phyloP scores from a whole-genome alignment of 768 basidiomycete species.

The Calocera cornea region DNA sequence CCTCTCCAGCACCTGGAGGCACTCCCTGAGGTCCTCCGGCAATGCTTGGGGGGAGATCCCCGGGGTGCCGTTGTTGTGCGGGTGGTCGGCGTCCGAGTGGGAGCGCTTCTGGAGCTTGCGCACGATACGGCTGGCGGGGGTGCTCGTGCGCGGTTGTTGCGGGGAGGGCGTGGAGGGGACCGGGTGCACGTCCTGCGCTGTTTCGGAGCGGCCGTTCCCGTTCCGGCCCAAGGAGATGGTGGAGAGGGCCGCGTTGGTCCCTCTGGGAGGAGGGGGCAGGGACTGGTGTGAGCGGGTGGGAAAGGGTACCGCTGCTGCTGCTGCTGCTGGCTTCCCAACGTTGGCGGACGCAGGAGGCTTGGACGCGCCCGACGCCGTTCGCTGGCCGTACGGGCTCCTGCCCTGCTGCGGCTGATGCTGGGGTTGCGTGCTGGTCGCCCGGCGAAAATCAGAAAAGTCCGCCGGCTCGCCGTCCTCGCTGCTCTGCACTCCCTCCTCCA shows the following conservation, averaged over 20 bases:
- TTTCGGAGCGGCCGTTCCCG: background rate
- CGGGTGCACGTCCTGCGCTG: background rate
- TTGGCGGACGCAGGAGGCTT: too few species aligned
- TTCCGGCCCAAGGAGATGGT: background rate
- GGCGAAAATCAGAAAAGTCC: background rate
- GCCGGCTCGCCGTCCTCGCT: conserved; percentile 5
- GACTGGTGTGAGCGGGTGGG: conserved; percentile 19
- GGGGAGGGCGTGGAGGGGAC: conserved; percentile 4
- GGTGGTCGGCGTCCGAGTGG: conserved; percentile 1
- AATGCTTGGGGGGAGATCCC: conserved; percentile 60
- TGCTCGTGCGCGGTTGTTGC: background rate
- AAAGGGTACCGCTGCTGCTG: background rate
- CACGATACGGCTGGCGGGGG: background rate
- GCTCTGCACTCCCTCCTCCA: conserved; percentile 6
- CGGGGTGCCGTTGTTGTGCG: too few species aligned
- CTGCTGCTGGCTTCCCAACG: background rate
- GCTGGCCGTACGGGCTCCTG: conserved; percentile 14
- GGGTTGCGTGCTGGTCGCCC: background rate
- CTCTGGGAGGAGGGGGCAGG: conserved; percentile 18
- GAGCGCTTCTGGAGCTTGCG: background rate
- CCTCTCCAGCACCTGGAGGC: conserved; percentile 73
- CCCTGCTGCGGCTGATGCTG: too few species aligned
- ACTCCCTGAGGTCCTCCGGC: conserved; percentile 74
- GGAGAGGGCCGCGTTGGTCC: background rate
- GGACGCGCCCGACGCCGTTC: background rate